Evolutionary conservation across 139 green algal species (phyloP), one percentile per base, ranked within the genome.

Genomic region (Axilococcus clingmanii): DNA sequence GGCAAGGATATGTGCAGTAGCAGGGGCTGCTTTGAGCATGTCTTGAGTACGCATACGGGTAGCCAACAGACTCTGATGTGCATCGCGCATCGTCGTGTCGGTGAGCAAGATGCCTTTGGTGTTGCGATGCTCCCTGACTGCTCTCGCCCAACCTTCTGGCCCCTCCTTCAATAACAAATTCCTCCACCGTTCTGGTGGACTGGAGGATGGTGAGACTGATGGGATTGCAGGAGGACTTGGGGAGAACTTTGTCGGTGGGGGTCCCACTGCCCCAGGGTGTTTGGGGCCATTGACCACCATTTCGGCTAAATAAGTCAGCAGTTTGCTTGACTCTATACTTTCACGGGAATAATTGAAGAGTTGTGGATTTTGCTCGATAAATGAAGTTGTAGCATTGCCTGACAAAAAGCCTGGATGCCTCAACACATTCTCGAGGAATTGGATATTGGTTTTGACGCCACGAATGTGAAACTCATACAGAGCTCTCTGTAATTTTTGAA

Each of bases 401-500:
- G 27, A 20, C 31, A 93, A 58, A 55, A 96, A 96, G 42, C 88
- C 84, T 2, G 84, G 79, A 65, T 93, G 81, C 23, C 71, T 57
- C 54, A 95, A 61, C 30, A 96, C 85, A 61, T 94, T 92, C 54
- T 83, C 71, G 52, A 94, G 68, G 67, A 95, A 94, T n/a, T 72
- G 47, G 35, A 94, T 86, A 74, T 94, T 94, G 67, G 88, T 95
- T 70, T 92, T 94, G 48, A 96, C 76, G n/a, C 88, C 88, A 34
- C 84, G 73, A 20, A 96, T 69, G 57, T 87, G 78, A 69, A 95
- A 94, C 71, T 96, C 88, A 36, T 68, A 62, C 45, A 95, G 74
- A 4, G 86, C 82, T 27, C 86, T 75, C 59, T 84, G 72, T 80
- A 94, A 87, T 68, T 93, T 93, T 68, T 87, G 78, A 5, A 88